phyloP scores from a whole-genome alignment of 495 filamentous ascomycete genomes.

The Friedmanniomyces simplex region DNA sequence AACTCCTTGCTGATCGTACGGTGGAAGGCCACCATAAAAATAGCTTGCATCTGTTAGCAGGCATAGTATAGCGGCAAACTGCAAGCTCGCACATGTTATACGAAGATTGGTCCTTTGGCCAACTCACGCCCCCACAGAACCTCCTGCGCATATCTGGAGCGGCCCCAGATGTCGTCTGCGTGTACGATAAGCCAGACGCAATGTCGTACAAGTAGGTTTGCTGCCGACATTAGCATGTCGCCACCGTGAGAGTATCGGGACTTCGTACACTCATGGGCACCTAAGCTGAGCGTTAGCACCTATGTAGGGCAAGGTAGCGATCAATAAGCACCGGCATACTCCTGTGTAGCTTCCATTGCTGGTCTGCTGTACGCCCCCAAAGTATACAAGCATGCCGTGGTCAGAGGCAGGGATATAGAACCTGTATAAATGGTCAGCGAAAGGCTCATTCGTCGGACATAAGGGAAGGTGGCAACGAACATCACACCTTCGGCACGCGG shows the following conservation, averaged over 20 bases:
- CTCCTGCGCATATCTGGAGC: slow-evolving; percentile 38
- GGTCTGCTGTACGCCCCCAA: slow-evolving; percentile 38
- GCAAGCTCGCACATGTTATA: slow-evolving; percentile 41
- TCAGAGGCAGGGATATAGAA: slow-evolving; percentile 44
- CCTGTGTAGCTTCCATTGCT: slow-evolving; percentile 21
- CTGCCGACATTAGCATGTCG: slow-evolving; percentile 22
- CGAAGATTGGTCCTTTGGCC: slow-evolving; percentile 43
- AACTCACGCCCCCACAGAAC: slow-evolving; percentile 46
- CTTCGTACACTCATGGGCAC: slow-evolving; percentile 23
- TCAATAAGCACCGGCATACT: too few relatives aligned
- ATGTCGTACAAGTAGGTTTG: slow-evolving; percentile 45
- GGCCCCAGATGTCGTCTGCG: slow-evolving; percentile 39
- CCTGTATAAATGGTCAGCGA: background rate
- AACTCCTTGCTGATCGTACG: slow-evolving; percentile 27
- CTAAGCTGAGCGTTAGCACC: background rate
- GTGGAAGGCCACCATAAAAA: slow-evolving; percentile 41
- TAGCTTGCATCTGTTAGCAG: slow-evolving; percentile 34
- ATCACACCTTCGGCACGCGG: slow-evolving; percentile 24
- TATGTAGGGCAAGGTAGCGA: background rate
- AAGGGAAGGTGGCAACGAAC: too few relatives aligned
- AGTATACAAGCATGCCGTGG: slow-evolving; percentile 42
- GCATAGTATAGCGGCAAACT: background rate
- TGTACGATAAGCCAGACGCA: slow-evolving; percentile 43
- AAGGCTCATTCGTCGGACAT: too few relatives aligned
- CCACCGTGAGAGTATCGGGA: background rate